Evolutionary conservation across 768 basidiomycete species (phyloP).

Genomic region (Galerina marginata): DNA sequence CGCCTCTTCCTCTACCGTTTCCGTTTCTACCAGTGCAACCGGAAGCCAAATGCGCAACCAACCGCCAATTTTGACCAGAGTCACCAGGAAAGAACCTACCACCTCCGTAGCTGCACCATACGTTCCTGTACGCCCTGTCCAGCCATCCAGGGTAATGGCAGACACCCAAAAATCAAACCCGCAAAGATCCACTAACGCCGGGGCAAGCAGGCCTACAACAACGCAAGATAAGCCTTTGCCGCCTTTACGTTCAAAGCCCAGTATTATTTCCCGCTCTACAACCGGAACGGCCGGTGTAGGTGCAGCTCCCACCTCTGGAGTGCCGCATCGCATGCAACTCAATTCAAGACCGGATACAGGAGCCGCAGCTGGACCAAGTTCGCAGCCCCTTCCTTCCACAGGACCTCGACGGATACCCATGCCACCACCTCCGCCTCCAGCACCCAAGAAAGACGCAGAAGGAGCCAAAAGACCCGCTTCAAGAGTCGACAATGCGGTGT

Average conservation of each 20-base stretch:
- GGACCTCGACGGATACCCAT: constrained; percentile 34
- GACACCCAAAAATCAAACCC: constrained; percentile 10
- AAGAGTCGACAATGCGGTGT: constrained; percentile 19
- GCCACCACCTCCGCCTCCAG: constrained; percentile 24
- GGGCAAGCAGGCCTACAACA: constrained; percentile 4
- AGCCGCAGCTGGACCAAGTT: constrained; percentile 7
- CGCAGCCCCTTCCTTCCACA: constrained; percentile 17
- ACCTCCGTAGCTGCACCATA: constrained; percentile 29
- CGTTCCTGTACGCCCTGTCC: constrained; percentile 32
- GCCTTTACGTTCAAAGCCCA: constrained; percentile 18
- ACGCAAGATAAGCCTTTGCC: constrained; percentile 19
- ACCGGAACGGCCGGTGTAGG: background rate
- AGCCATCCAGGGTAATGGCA: constrained; percentile 16
- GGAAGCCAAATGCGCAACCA: constrained; percentile 19
- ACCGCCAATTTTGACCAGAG: constrained; percentile 23
- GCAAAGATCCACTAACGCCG: constrained; percentile 8
- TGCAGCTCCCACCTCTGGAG: constrained; percentile 10
- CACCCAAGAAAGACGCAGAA: constrained; percentile 21
- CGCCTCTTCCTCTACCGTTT: constrained; percentile 31
- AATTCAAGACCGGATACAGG: constrained; percentile 20
- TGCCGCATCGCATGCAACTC: constrained; percentile 32
- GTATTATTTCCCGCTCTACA: constrained; percentile 9
- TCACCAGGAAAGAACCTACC: constrained; percentile 26
- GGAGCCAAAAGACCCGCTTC: constrained; percentile 18
- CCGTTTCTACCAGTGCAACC: constrained; percentile 19